phyloP scores from a whole-genome alignment of 306 rosid species.

The Cucumis cinereus region DNA sequence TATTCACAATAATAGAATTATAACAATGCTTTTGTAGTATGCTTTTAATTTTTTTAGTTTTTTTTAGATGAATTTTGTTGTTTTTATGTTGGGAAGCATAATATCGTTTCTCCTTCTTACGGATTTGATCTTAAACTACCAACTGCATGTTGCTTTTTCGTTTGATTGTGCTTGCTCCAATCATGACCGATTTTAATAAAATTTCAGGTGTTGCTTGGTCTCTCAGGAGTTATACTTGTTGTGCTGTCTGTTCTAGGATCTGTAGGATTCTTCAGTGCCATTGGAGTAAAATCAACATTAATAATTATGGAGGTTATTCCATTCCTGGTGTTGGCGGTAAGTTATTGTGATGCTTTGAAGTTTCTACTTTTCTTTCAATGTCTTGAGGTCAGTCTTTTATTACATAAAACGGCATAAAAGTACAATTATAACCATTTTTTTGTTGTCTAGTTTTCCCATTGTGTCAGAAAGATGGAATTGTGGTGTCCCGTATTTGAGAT shows the following conservation, averaged over 20 bases:
- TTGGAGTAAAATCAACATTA: constrained; percentile 87
- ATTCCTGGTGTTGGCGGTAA: constrained; percentile 88
- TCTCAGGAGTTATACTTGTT: constrained; percentile 80
- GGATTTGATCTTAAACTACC: background rate
- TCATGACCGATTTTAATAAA: constrained; percentile 10
- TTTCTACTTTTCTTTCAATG: background rate
- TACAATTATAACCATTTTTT: background rate
- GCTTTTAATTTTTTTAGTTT: background rate
- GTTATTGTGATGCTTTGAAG: constrained; percentile 16
- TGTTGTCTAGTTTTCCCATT: background rate
- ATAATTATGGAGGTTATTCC: constrained; percentile 98
- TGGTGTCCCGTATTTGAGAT: background rate
- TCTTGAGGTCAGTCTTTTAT: background rate
- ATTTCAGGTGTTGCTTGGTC: constrained; percentile 78
- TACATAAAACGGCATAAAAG: background rate
- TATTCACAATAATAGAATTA: no score
- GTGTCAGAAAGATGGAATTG: background rate
- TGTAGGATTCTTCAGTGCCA: constrained; percentile 84
- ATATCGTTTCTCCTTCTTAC: background rate
- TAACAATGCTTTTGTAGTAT: background rate
- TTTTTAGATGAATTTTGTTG: background rate
- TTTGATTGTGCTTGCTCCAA: background rate
- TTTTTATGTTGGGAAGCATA: background rate
- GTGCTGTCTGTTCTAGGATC: constrained; percentile 93
- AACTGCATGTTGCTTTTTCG: background rate